Conservation (phyloP, 768 basidiomycete species). For the Tricholoma sp. region DNA sequence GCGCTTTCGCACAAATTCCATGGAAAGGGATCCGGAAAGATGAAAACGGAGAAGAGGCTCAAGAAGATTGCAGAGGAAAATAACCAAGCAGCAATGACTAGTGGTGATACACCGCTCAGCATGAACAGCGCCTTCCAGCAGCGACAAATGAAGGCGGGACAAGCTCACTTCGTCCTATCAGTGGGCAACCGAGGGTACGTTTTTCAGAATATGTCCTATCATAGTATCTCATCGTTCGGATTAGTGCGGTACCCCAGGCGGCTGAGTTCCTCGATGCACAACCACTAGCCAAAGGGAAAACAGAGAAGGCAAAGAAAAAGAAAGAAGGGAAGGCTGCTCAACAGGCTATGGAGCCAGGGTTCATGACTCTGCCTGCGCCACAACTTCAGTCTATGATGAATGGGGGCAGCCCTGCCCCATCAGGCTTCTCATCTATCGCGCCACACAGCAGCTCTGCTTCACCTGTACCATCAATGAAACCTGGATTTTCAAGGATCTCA, state of each 20-base stretch:
- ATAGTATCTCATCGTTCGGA: slow-evolving; percentile 6
- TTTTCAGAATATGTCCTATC: slow-evolving; percentile 1
- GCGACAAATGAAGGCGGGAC: slow-evolving; percentile 89
- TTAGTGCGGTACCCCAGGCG: slow-evolving; percentile 82
- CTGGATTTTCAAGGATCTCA: slow-evolving; percentile 75
- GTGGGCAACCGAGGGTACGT: slow-evolving; percentile 89
- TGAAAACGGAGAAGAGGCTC: slow-evolving; percentile 94
- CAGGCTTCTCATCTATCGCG: slow-evolving; percentile 24
- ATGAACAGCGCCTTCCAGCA: slow-evolving; percentile 94
- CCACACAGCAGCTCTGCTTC: slow-evolving; percentile 41
- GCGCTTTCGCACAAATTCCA: slow-evolving; percentile 97
- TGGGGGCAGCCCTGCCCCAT: slow-evolving; percentile 43
- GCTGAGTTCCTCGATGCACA: slow-evolving; percentile 77
- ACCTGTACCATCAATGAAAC: slow-evolving; percentile 48
- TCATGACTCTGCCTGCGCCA: slow-evolving; percentile 70
- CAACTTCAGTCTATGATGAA: slow-evolving; percentile 34
- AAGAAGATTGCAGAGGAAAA: slow-evolving; percentile 98
- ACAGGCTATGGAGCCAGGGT: slow-evolving; percentile 48
- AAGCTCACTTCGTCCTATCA: slow-evolving; percentile 93
- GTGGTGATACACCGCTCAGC: slow-evolving; percentile 92
- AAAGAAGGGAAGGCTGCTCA: slow-evolving; percentile 59
- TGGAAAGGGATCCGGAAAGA: slow-evolving; percentile 93
- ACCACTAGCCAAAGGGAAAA: slow-evolving; percentile 77
- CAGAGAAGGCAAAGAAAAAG: slow-evolving; percentile 78
- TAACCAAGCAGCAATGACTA: slow-evolving; percentile 90